Percentiles rank a stretch among this genome's conserved stretches.
Evolutionary conservation across 108 stramenopile species (phyloP).

Genomic region (Nitzschia sp.): DNA sequence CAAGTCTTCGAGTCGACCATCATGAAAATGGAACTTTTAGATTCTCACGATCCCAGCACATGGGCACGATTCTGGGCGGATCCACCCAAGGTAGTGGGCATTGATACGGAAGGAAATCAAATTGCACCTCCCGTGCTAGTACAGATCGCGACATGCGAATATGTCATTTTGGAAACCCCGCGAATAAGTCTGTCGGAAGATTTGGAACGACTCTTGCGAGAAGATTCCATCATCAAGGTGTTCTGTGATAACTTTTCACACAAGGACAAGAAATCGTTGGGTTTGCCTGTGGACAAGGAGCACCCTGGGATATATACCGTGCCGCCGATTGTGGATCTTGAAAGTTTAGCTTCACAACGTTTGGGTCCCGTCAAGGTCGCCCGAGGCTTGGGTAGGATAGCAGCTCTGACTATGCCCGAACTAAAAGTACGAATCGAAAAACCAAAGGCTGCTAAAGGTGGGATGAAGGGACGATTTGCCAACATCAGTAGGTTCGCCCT

Average conservation of each 20-base stretch:
- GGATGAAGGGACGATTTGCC: constrained; percentile 6
- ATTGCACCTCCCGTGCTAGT: constrained; percentile 41
- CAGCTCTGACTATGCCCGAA: constrained; percentile 30
- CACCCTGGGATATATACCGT: neutral
- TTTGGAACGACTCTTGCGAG: constrained; percentile 26
- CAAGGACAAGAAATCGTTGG: constrained; percentile 36
- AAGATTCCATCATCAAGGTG: constrained; percentile 37
- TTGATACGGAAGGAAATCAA: constrained; percentile 43
- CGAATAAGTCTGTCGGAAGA: constrained; percentile 13
- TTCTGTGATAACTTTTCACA: constrained; percentile 46
- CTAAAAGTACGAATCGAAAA: constrained; percentile 35
- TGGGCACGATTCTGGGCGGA: constrained; percentile 40
- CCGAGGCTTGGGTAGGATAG: constrained; percentile 30
- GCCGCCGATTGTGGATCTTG: constrained; percentile 34
- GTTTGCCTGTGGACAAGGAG: constrained; percentile 4
- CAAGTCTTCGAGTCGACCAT: constrained; percentile 20
- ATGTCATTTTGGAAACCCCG: constrained; percentile 38
- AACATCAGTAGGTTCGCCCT: constrained; percentile 38
- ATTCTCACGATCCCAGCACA: constrained; percentile 2
- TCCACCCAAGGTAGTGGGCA: constrained; percentile 24
- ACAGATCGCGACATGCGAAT: constrained; percentile 33
- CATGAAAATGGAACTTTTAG: constrained; percentile 3
- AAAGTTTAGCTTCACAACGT: constrained; percentile 9
- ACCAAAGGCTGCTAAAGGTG: constrained; percentile 14
- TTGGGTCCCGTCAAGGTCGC: constrained; percentile 22